Percentiles rank a stretch among this genome's conserved stretches.
phyloP scores from a whole-genome alignment of 768 basidiomycete species.

The Symmetrospora coprosmae region DNA sequence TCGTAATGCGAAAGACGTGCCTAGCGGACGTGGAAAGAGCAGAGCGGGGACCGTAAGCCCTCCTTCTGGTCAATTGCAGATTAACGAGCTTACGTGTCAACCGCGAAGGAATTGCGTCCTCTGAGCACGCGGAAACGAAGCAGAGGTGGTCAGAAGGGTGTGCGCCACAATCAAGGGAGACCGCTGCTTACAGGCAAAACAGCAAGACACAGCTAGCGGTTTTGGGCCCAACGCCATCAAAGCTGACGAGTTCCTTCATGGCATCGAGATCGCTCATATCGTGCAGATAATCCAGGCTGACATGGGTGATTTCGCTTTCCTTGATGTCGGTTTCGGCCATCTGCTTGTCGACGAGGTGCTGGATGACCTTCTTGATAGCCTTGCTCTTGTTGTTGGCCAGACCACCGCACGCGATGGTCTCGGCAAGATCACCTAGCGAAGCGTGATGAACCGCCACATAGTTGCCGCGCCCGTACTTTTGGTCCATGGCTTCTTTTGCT shows the following conservation, averaged over 20 bases:
- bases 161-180: background rate
- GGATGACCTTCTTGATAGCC: conserved; percentile 28
- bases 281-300: conserved; percentile 28
- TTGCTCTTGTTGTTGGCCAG: conserved; percentile 31
- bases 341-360: conserved; percentile 16
- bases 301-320: conserved; percentile 6
- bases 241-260: conserved; percentile 29
- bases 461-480: conserved; percentile 23
- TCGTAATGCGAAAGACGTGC: conserved; percentile 31
- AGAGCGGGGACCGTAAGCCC: no score
- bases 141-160: background rate
- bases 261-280: conserved; percentile 26
- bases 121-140: background rate
- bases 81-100: conserved; percentile 29
- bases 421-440: conserved; percentile 20
- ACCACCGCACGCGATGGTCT: conserved; percentile 29
- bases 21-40: no score
- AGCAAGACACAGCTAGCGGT: conserved; percentile 30
- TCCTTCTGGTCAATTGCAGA: no score
- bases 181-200: conserved; percentile 27
- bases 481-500: conserved; percentile 25
- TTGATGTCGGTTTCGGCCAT: conserved; percentile 7
- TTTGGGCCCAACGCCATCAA: conserved; percentile 30
- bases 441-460: conserved; percentile 28
- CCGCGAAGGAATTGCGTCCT: conserved; percentile 30